Evolutionary conservation across 176 grass and related monocot genomes (phyloP).

Genomic region (Musa itinerans): DNA sequence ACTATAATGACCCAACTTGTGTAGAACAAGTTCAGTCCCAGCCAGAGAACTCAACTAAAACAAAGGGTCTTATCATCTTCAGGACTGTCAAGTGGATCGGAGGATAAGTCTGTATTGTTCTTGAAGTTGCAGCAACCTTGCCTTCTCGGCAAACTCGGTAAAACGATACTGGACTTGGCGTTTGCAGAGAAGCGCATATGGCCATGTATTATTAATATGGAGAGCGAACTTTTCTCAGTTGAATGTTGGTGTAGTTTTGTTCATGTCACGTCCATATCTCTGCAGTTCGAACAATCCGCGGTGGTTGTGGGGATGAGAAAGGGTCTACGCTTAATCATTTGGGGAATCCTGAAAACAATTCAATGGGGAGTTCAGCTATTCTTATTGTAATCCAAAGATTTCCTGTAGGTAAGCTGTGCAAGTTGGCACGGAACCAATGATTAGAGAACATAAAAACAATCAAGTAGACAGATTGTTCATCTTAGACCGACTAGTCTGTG

Average conservation of each 20-base stretch:
- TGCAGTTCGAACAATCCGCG: background rate
- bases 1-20: no score
- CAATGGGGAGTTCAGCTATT: background rate
- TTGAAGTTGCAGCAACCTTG: no score
- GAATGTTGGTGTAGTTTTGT: no score
- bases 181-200: no score
- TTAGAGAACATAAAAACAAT: background rate
- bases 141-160: no score
- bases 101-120: no score
- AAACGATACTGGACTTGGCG: no score
- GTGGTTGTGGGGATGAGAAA: background rate
- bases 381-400: background rate
- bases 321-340: background rate
- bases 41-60: background rate
- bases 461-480: background rate
- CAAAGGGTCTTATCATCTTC: background rate
- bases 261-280: no score
- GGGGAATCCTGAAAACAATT: slow-evolving; percentile 1
- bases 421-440: slow-evolving; percentile 5
- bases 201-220: no score
- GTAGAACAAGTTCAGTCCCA: background rate
- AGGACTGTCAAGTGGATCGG: no score
- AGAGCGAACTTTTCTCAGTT: no score
- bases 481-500: no score
- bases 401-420: background rate